These are phyloP conservation scores for Fraxinus pennsylvanica DNA, from an alignment of 257 asterid genomes.

Conservation along the genomic window DNA sequence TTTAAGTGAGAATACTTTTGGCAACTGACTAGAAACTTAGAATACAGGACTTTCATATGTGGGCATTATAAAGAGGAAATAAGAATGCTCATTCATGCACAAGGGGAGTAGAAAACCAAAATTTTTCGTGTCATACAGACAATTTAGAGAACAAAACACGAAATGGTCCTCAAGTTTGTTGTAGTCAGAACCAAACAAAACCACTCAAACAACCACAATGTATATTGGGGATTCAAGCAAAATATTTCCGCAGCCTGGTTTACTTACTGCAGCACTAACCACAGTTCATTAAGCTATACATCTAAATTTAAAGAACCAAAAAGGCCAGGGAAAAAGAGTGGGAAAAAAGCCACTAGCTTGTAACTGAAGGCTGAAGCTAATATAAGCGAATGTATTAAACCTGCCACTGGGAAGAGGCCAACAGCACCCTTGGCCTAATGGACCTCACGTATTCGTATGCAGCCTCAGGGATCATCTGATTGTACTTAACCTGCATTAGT, in stretches of 20 bases:
- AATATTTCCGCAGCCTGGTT: background rate
- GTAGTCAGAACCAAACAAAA: background rate
- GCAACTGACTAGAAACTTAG: background rate
- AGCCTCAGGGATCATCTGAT: conserved; percentile 69
- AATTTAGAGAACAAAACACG: too few relatives aligned
- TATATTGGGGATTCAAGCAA: background rate
- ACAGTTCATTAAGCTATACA: background rate
- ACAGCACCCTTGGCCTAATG: conserved; percentile 76
- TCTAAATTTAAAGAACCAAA: background rate
- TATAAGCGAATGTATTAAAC: conserved; percentile 27
- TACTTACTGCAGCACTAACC: background rate
- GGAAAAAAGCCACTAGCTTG: background rate
- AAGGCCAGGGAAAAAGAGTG: background rate
- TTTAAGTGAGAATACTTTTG: background rate
- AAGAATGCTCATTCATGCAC: background rate
- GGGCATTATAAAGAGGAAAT: background rate
- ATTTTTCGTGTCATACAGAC: background rate
- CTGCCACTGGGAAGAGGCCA: conserved; percentile 90
- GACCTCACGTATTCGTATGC: conserved; percentile 74
- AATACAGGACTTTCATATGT: background rate
- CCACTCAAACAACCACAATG: background rate
- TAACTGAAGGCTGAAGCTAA: background rate
- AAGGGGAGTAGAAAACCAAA: background rate
- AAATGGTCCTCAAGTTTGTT: background rate
- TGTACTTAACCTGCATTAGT: conserved; percentile 65